Evolutionary conservation across 176 grass and related monocot genomes (phyloP), one percentile per base, ranked within the genome.

Genomic region (Leersia perrieri): DNA sequence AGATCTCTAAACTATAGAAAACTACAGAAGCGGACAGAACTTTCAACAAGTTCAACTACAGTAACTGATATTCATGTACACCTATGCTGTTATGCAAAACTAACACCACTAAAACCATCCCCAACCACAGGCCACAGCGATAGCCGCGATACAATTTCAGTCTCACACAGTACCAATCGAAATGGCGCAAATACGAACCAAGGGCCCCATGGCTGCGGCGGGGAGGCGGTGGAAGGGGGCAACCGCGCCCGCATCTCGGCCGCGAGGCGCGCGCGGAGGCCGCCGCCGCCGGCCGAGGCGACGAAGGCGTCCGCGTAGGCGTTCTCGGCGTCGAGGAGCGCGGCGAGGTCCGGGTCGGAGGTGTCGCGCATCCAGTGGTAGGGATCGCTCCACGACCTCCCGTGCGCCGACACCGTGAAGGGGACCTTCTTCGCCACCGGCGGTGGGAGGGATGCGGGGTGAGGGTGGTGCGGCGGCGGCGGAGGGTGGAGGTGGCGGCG

Each of bases 341-440:
- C 84, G 10, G 63, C 3, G 53, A 98, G 75, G 84, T 89, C 90
- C 44, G 80, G 86, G 68, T 95, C 92, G 71, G 75, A 81, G 33
- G 88, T 95, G 87, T 93, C 85, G 72, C 87, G 82, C 96, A 98
- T 95, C 92, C 96, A 98, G 44, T 85, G 88, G 84, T 90, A 98
- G 3, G 90, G 88, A 76, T 98, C 96, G 40, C 80, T 94, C 96
- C 96, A 98, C 44, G 78, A 86, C 75, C 75, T 80, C 44, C 92
- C 92, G 34, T 98, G 92, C 49, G 84, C 86, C 49, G 92, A 84
- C 42, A 83, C 89, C 33, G 79, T 88, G 88, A 91, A 93, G 61
- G 90, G 92, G 32, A 95, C 82, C 80, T 89, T 93, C 90, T 88
- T 98, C 82, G 92, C 77, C 32, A 75, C 84, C 8, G 84, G 88